Base-by-base conservation (phyloP, 2,329 filamentous ascomycete species). In the Verticillium albo-atrum region DNA sequence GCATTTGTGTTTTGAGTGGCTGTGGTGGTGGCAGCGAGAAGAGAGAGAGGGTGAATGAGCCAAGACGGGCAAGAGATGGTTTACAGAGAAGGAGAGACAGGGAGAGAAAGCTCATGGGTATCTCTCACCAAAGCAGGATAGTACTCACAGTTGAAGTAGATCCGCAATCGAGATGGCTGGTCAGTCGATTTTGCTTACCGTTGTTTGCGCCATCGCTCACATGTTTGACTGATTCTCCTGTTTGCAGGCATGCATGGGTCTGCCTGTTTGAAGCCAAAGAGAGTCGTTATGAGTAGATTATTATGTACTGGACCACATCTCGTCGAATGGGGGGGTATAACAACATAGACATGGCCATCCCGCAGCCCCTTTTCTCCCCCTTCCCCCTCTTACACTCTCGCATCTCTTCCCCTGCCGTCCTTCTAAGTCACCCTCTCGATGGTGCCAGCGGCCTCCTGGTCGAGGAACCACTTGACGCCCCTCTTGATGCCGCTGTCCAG, bases 401-500 rank as follows among this genome's bases (percentile, higher is more conserved):
- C 55, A 27, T 51, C 51, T 32, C 26, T 55, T 4, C 20, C 7
- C 14, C 51, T 9, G 54, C 5, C 30, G 1, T 9, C 26, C 55
- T 55, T 7, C 47, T 37, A 26, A 47, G 30, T 35, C 14, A 51
- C 34, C 25, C 25, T 35, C 34, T 35, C 23, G 15, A 56, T 56
- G 54, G 25, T 56, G 10, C 62, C 64, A 37, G 71, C 66, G 66
- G 77, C 76, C 63, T 83, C 79, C 67, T 84, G 77, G 62, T 82
- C 81, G 58, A 84, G 62, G 55, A 82, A 82, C 82, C 82, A 86
- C 58, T 71, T 70, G 20, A 86, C 82, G 10, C 82, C 77, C 58
- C 78, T 76, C 63, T 75, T 74, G 56, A 87, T 75, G 12, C 88
- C 90, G 65, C 91, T 88, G 62, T 87, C 81, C 60, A 92, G 74